These are phyloP conservation scores for Neonectria hederae DNA, from an alignment of 2,329 filamentous ascomycete genomes.

Conservation along the genomic window DNA sequence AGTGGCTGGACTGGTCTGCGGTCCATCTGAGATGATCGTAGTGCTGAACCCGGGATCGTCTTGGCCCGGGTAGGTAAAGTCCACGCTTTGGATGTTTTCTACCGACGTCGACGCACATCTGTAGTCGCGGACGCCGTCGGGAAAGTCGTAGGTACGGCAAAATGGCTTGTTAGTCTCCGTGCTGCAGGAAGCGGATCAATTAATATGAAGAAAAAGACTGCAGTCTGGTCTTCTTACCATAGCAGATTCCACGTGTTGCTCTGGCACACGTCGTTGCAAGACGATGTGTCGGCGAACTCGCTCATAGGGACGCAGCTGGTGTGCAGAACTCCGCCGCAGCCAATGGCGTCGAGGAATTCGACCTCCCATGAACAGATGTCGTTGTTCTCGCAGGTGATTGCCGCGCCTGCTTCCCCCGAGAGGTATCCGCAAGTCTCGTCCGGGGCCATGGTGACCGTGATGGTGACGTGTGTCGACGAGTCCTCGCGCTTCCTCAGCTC, in stretches of 20 bases:
- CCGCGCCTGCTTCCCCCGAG: slow-evolving; percentile 28
- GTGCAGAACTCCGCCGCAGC: slow-evolving; percentile 12
- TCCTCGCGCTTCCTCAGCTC: neutral
- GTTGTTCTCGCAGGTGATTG: slow-evolving; percentile 26
- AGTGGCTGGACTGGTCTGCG: neutral
- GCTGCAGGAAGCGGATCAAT: neutral
- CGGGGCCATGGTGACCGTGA: slow-evolving; percentile 18
- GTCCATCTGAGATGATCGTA: neutral
- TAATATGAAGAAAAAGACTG: rapidly evolving
- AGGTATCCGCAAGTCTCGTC: slow-evolving; percentile 29
- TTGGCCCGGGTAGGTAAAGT: slow-evolving; percentile 22
- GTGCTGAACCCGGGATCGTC: slow-evolving; percentile 4
- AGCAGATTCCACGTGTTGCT: slow-evolving; percentile 28
- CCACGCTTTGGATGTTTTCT: slow-evolving; percentile 17
- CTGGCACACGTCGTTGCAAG: slow-evolving; percentile 29
- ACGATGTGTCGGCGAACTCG: neutral
- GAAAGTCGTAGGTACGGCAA: slow-evolving; percentile 28
- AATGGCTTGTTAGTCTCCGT: slow-evolving; percentile 24
- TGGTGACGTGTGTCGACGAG: slow-evolving; percentile 1
- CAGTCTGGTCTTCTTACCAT: slow-evolving; percentile 15
- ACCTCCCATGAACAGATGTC: slow-evolving; percentile 24
- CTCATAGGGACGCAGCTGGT: slow-evolving; percentile 1
- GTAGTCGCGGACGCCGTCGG: slow-evolving; percentile 15
- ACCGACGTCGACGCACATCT: slow-evolving; percentile 18
- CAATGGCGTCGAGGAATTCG: neutral